These are phyloP conservation scores for Mrakia frigida DNA, from an alignment of 768 basidiomycete genomes.

Conservation along the genomic window DNA sequence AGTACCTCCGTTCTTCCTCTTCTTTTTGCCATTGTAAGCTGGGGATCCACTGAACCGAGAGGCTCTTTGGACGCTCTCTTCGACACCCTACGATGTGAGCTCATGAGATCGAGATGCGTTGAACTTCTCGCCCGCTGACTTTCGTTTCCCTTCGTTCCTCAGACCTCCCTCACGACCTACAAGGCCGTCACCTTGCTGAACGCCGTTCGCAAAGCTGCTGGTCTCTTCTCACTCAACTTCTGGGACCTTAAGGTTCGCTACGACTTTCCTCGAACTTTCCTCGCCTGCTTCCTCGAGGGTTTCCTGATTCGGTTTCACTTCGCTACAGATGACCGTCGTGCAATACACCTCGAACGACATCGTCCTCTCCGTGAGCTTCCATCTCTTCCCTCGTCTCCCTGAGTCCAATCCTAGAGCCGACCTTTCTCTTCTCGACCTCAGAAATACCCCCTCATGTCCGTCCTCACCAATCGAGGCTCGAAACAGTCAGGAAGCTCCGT, in stretches of 20 bases:
- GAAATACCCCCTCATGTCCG: conserved; percentile 27
- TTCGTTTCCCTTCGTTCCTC: no score
- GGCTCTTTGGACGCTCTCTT: conserved; percentile 25
- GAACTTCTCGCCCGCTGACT: not conserved
- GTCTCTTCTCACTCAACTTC: not conserved
- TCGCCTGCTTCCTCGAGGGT: no score
- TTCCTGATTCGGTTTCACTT: not conserved
- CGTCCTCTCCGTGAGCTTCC: not conserved
- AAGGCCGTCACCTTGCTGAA: conserved; percentile 10
- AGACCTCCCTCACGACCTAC: conserved; percentile 19
- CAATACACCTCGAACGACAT: conserved; percentile 8
- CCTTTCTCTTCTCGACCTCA: no score
- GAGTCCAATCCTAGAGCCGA: no score
- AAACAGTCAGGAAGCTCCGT: not conserved
- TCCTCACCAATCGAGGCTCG: conserved; percentile 26
- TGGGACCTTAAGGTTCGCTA: not conserved
- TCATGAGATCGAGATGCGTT: no score
- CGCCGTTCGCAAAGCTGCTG: conserved; percentile 20
- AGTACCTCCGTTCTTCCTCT: not conserved
- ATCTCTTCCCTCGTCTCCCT: no score
- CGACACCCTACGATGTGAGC: conserved; percentile 5
- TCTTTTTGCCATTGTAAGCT: not conserved
- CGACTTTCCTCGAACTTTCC: not conserved
- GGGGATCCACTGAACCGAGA: conserved; percentile 26
- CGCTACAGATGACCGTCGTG: conserved; percentile 1